phyloP scores from a whole-genome alignment of 495 filamentous ascomycete genomes.

The Podospora pseudoanserina region DNA sequence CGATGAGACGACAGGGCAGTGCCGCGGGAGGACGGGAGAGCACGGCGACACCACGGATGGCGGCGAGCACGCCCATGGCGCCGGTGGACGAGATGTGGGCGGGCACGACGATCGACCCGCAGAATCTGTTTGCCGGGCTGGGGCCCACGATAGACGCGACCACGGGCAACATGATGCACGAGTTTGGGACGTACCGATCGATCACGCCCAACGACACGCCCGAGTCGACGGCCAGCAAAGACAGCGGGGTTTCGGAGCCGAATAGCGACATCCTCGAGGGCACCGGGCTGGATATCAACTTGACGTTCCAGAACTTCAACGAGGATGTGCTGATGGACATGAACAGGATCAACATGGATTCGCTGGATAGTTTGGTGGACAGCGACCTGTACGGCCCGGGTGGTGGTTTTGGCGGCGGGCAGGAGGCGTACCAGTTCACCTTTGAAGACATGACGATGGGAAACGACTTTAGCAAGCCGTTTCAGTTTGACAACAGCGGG shows the following conservation, averaged over 20 bases:
- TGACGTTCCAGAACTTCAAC: conserved; percentile 41
- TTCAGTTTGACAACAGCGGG: conserved; percentile 39
- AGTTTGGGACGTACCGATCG: conserved; percentile 46
- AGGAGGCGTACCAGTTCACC: conserved; percentile 21
- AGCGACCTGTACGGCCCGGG: conserved; percentile 12
- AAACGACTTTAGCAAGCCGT: conserved; percentile 40
- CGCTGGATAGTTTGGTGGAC: conserved; percentile 14
- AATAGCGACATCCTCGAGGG: conserved; percentile 53
- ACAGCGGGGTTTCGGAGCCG: conserved; percentile 49
- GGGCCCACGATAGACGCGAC: conserved; percentile 25
- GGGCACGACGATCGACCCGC: conserved; percentile 44
- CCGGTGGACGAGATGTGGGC: conserved; percentile 34
- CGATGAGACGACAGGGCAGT: conserved; percentile 45
- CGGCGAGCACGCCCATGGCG: conserved; percentile 18
- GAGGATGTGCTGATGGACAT: conserved; percentile 34
- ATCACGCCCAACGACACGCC: conserved; percentile 55
- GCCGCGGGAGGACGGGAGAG: conserved; percentile 29
- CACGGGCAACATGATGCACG: conserved; percentile 38
- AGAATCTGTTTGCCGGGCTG: conserved; percentile 39
- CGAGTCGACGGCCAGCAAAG: conserved; percentile 48
- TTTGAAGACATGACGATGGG: conserved; percentile 39
- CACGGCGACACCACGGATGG: conserved; percentile 22
- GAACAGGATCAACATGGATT: conserved; percentile 27
- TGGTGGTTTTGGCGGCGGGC: not conserved
- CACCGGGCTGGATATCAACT: conserved; percentile 43